Percentiles rank a stretch among this genome's conserved stretches.
phyloP scores from a whole-genome alignment of 768 basidiomycete species.

The Asterophora lycoperdoides region DNA sequence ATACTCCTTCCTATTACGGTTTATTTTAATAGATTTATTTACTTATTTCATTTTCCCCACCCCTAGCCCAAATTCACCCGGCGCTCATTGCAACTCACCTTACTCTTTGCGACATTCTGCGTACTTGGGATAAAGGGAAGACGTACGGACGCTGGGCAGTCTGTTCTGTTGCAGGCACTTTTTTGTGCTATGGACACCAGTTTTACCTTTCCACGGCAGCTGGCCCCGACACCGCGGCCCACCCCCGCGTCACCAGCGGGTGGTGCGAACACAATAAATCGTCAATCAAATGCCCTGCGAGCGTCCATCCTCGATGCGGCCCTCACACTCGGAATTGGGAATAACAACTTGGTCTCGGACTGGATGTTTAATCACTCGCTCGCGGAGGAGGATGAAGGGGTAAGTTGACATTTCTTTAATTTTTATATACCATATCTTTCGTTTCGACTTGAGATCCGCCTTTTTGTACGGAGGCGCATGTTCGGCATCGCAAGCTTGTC shows the following conservation, averaged over 20 bases:
- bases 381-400: conserved; percentile 54
- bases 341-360: conserved; percentile 54
- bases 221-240: conserved; percentile 21
- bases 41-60: too few relatives aligned
- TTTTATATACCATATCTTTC: neutral
- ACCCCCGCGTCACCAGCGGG: conserved; percentile 8
- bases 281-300: conserved; percentile 57
- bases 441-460: neutral
- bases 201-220: conserved; percentile 30
- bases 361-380: conserved; percentile 70
- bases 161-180: conserved; percentile 4
- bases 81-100: neutral
- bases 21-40: too few relatives aligned
- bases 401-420: conserved; percentile 14
- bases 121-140: neutral
- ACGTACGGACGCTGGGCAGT: conserved; percentile 13
- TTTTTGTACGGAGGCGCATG: neutral
- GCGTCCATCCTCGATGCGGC: conserved; percentile 75
- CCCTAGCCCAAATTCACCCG: too few relatives aligned
- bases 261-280: conserved; percentile 21
- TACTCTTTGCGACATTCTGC: neutral
- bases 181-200: conserved; percentile 27
- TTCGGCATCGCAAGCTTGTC: too few relatives aligned
- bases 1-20: too few relatives aligned
- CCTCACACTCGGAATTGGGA: conserved; percentile 60